These are phyloP conservation scores for Jamesozyma spencerorum DNA, from an alignment of 805 yeast species.

Conservation along the genomic window DNA sequence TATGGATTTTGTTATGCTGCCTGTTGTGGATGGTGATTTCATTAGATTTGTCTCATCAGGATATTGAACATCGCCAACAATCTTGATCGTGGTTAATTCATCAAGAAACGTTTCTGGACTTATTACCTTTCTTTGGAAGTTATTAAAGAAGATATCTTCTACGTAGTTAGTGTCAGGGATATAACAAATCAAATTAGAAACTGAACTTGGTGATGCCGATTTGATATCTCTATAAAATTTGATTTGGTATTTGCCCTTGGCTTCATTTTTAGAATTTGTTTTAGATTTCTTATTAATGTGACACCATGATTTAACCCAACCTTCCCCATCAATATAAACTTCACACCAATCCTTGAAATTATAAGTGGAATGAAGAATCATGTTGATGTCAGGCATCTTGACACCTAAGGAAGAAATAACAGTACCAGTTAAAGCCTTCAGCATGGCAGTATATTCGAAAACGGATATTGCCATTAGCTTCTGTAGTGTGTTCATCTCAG, in stretches of 20 bases:
- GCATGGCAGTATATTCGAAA: slow-evolving; percentile 22
- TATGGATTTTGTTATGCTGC: slow-evolving; percentile 3
- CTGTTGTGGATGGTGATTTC: slow-evolving; percentile 4
- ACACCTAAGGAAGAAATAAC: slow-evolving; percentile 21
- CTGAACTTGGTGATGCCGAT: slow-evolving; percentile 14
- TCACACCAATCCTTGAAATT: slow-evolving; percentile 31
- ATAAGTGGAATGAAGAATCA: slow-evolving; percentile 20
- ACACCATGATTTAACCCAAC: slow-evolving; percentile 29
- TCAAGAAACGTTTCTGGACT: slow-evolving; percentile 7
- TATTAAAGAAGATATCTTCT: slow-evolving; percentile 24
- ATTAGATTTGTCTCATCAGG: slow-evolving; percentile 3
- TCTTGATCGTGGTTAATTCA: slow-evolving; percentile 12
- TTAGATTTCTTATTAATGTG: slow-evolving; percentile 20
- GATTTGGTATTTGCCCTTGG: slow-evolving; percentile 22
- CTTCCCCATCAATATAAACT: slow-evolving; percentile 21
- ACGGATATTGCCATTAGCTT: slow-evolving; percentile 13
- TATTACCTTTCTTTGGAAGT: background rate
- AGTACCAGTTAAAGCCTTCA: slow-evolving; percentile 24
- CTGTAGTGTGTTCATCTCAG: slow-evolving; percentile 3
- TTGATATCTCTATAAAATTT: slow-evolving; percentile 24
- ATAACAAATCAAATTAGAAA: slow-evolving; percentile 22
- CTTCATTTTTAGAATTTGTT: slow-evolving; percentile 4
- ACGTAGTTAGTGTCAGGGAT: slow-evolving; percentile 22
- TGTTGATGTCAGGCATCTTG: slow-evolving; percentile 23
- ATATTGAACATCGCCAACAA: slow-evolving; percentile 18